phyloP scores from a whole-genome alignment of 163 green algal genomes.

The Prototheca wickerhamii region DNA sequence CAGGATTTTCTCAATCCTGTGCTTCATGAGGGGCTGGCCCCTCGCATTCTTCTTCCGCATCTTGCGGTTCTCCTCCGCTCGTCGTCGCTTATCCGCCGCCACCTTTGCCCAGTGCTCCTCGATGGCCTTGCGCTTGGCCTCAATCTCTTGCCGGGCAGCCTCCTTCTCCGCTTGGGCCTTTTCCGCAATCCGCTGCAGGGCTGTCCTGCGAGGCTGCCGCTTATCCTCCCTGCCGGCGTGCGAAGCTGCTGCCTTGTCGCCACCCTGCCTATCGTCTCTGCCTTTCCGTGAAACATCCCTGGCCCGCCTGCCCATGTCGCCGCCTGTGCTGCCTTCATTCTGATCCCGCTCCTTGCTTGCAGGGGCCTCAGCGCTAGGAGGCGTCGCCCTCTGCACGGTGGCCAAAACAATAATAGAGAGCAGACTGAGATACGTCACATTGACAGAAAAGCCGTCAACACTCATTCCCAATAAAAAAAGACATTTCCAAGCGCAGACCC shows the following conservation, averaged over 20 bases:
- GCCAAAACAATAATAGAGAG: not conserved
- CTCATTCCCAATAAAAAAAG: not conserved
- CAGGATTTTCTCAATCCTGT: not conserved
- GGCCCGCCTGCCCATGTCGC: not conserved
- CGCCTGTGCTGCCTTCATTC: not conserved
- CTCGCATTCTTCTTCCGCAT: not conserved
- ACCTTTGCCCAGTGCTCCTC: slow-evolving; percentile 18
- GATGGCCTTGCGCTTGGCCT: slow-evolving; percentile 11
- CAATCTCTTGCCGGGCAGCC: slow-evolving; percentile 6
- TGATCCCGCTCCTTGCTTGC: not conserved
- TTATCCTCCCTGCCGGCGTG: not conserved
- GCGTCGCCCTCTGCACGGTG: not conserved
- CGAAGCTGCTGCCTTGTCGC: not conserved
- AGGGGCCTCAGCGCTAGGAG: not conserved
- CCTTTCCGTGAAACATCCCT: not conserved
- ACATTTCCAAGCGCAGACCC: not conserved
- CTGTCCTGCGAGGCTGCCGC: not conserved
- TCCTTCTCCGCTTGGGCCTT: not conserved
- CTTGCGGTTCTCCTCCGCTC: not conserved
- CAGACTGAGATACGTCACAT: not conserved
- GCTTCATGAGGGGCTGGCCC: slow-evolving; percentile 4
- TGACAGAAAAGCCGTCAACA: not conserved
- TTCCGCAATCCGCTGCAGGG: not conserved
- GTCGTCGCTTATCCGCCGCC: not conserved
- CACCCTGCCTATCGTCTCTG: not conserved